Percentiles rank a stretch among this genome's conserved stretches.
Conservation (phyloP, 441 rosid genomes). For the Syzygium malaccense region DNA sequence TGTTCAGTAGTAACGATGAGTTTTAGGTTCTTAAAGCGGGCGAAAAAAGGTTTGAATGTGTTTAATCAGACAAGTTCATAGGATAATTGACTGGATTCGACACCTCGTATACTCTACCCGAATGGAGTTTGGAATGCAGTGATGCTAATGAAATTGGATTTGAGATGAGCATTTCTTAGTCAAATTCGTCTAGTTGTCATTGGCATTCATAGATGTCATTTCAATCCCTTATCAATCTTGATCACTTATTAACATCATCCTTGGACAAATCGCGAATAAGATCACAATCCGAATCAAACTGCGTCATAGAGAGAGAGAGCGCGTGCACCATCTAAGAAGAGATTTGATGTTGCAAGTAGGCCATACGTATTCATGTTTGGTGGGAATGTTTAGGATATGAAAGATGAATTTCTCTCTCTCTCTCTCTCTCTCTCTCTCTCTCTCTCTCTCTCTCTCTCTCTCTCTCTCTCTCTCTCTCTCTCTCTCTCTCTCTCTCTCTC, state of each 20-base stretch:
- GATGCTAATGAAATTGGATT: neutral
- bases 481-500: neutral
- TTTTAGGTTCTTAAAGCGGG: neutral
- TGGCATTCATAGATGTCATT: neutral
- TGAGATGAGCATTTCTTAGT: neutral
- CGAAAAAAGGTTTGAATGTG: neutral
- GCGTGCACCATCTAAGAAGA: neutral
- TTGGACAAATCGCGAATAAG: neutral
- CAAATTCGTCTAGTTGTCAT: neutral
- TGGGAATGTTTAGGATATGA: neutral
- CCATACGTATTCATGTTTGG: neutral
- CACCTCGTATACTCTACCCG: neutral
- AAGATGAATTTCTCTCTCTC: neutral
- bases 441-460: neutral
- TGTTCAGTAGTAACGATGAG: neutral
- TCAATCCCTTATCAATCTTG: neutral
- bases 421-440: neutral
- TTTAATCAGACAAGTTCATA: neutral
- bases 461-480: neutral
- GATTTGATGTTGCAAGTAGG: neutral
- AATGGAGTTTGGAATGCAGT: neutral
- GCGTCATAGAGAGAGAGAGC: neutral
- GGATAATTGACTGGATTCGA: neutral
- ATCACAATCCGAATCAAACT: neutral
- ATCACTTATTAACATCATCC: neutral